Base-by-base conservation (phyloP, 345 rosid species). In the Eucalyptus rudis region DNA sequence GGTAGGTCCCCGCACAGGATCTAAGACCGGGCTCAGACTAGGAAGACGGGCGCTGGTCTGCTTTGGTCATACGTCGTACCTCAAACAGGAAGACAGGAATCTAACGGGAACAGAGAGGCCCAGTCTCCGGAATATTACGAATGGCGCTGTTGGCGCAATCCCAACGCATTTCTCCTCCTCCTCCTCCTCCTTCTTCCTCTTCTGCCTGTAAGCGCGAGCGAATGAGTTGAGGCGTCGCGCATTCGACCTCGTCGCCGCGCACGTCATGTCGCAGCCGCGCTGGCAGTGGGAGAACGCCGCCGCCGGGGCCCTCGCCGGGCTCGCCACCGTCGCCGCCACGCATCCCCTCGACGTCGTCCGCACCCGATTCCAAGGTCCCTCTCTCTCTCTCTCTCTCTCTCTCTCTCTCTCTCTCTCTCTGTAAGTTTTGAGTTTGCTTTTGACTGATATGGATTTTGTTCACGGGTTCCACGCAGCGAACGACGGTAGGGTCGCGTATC, bases 341-440 rank as follows among this genome's bases (percentile, higher is more conserved):
- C 97, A 98, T 86, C 98, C 99, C 29, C 97, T 98, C 13, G 99
- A 98, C 91, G 97, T 98, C 83, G 99, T 97, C 66, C 98, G 98
- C 43, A 96, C 99, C 20, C 94, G 99, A 89, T 98, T 98, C 89
- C 99, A 96, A 93, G 99, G 99, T 97, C 58, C 2, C 54, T 25
- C 58, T 17, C 62, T 86, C 50, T 52, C 47, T 52, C 56, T 52
- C 62, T n/a, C n/a, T n/a, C n/a, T n/a, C n/a, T n/a, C n/a, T n/a
- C n/a, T n/a, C n/a, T n/a, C n/a, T n/a, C n/a, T 87, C 45, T 52
- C 58, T 54, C 47, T 87, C 50, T 52, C 50, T 54, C 59, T 54
- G 1, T 56, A 29, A 56, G 29, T 56, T 56, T 22, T 19, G 52
- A 87, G 88, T 87, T 45, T 88, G 81, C 51, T 84, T 44, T 13